A percentile compares a stretch with the other conserved stretches of the same genome.
Conservation (phyloP, 2,329 filamentous ascomycete species). For the Eurotiales sp. region DNA sequence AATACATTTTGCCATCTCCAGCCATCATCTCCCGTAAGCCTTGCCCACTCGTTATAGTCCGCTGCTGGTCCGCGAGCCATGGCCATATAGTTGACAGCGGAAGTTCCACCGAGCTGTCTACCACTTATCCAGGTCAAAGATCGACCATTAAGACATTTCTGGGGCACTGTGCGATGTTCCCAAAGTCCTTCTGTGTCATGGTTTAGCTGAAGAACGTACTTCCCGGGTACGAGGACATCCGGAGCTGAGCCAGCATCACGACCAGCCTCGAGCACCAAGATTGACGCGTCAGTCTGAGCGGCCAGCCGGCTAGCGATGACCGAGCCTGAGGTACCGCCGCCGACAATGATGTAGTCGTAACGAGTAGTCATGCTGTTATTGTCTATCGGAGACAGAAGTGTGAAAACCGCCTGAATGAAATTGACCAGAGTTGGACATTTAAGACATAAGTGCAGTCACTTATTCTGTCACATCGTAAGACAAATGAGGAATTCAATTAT, state of each 20-base stretch:
- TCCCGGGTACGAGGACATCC: too few species aligned
- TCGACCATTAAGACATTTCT: neutral
- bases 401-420: too few species aligned
- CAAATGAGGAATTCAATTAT: too few species aligned
- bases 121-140: neutral
- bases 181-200: neutral
- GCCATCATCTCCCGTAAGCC: neutral
- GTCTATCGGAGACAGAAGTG: too few species aligned
- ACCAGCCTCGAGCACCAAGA: constrained; percentile 9
- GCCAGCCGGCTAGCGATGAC: constrained; percentile 20
- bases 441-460: too few species aligned
- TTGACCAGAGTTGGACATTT: too few species aligned
- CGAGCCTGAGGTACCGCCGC: constrained; percentile 23
- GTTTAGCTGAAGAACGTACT: neutral
- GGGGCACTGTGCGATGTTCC: neutral
- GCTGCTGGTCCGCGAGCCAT: neutral
- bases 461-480: too few species aligned
- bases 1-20: neutral
- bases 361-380: too few species aligned
- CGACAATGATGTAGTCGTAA: constrained; percentile 22
- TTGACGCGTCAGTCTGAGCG: constrained; percentile 12
- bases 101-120: constrained; percentile 2
- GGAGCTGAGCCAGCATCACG: neutral
- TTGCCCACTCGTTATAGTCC: constrained; percentile 1
- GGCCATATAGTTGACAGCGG: neutral